A percentile compares a stretch with the other conserved stretches of the same genome.
phyloP scores from a whole-genome alignment of 78 protist species.

The Protostelium mycophagum region DNA sequence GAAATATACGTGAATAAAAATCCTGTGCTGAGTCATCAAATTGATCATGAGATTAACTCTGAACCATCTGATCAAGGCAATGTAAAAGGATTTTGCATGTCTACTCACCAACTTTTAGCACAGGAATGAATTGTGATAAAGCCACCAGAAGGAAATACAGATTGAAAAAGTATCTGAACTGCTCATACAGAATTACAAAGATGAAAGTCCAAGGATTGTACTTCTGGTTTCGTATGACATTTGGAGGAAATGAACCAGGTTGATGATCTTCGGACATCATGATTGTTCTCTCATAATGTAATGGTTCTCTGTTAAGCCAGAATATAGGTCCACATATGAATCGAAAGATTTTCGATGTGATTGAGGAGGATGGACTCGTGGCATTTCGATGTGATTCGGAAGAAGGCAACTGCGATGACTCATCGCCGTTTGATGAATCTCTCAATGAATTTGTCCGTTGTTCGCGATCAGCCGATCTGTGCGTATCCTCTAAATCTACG shows the following conservation, averaged over 20 bases:
- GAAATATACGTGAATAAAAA: slow-evolving; percentile 92
- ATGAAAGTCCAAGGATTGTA: slow-evolving; percentile 73
- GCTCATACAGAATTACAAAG: slow-evolving; percentile 85
- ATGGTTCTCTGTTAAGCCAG: background rate
- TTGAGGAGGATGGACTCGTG: background rate
- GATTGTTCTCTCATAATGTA: background rate
- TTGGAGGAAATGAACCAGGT: slow-evolving; percentile 46
- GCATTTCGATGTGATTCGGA: background rate
- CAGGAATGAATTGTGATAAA: slow-evolving; percentile 89
- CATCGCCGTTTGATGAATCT: background rate
- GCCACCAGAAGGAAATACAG: slow-evolving; percentile 91
- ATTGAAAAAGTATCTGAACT: slow-evolving; percentile 90
- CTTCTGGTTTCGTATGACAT: slow-evolving; percentile 82
- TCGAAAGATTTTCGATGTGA: background rate
- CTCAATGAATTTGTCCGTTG: background rate
- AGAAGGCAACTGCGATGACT: background rate
- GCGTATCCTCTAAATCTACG: background rate
- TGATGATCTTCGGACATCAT: background rate
- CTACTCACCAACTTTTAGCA: slow-evolving; percentile 62
- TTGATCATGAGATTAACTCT: background rate
- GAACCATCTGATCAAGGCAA: background rate
- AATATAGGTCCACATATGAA: background rate
- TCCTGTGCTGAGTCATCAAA: slow-evolving; percentile 30
- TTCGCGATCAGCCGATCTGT: no score
- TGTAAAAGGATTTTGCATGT: background rate